Evolutionary conservation across 73 alveolate species (phyloP).

Genomic region (Symbiodinium pilosum): DNA sequence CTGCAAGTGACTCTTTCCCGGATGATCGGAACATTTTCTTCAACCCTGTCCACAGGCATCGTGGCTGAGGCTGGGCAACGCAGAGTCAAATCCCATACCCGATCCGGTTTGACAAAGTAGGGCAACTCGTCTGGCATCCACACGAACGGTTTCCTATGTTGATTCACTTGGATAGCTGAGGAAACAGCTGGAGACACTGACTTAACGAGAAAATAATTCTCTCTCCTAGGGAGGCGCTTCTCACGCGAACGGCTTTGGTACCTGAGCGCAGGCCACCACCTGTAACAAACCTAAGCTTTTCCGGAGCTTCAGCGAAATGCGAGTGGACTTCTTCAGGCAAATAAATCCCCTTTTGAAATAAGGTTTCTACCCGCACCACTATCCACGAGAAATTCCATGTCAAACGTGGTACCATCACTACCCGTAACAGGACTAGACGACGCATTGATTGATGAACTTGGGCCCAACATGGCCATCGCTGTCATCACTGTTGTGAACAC

Average conservation of each 20-base stretch:
- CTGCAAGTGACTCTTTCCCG: neutral
- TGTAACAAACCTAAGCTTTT: neutral
- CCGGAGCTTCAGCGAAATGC: slow-evolving; percentile 20
- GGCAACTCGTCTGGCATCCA: slow-evolving; percentile 39
- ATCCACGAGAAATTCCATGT: slow-evolving; percentile 27
- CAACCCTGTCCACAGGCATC: slow-evolving; percentile 7
- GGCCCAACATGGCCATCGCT: neutral
- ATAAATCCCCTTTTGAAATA: neutral
- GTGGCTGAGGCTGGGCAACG: slow-evolving; percentile 29
- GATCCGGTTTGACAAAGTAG: slow-evolving; percentile 22
- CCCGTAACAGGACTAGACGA: neutral
- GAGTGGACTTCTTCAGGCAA: slow-evolving; percentile 13
- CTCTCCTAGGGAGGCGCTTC: slow-evolving; percentile 1
- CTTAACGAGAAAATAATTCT: neutral
- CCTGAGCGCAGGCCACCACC: slow-evolving; percentile 47
- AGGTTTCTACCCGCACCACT: slow-evolving; percentile 55
- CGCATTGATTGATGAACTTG: neutral
- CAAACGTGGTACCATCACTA: neutral
- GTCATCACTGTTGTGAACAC: neutral
- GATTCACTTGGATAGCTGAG: slow-evolving; percentile 31
- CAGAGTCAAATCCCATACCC: neutral
- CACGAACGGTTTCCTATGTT: slow-evolving; percentile 26
- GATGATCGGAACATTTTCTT: slow-evolving; percentile 1
- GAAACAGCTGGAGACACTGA: slow-evolving; percentile 26
- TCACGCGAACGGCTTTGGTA: neutral